Evolutionary conservation across 371 early-diverging fungal species (phyloP).

Genomic region (Mucor circinelloides): DNA sequence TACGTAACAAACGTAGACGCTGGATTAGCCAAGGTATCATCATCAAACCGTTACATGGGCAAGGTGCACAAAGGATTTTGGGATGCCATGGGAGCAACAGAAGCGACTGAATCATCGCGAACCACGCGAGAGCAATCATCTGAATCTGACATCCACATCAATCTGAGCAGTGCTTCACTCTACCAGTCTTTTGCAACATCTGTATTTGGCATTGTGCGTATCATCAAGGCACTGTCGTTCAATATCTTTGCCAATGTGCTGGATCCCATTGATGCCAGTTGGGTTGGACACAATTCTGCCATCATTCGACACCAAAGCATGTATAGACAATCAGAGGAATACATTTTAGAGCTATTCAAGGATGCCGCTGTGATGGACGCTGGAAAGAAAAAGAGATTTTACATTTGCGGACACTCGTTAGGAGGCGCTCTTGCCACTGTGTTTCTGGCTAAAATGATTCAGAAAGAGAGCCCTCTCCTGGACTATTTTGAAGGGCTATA

Average conservation of each 20-base stretch:
- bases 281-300: constrained; percentile 30
- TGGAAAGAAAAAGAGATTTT: constrained; percentile 26
- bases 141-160: constrained; percentile 24
- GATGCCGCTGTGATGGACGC: constrained; percentile 2
- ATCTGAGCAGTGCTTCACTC: constrained; percentile 34
- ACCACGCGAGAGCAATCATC: not conserved
- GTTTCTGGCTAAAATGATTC: constrained; percentile 61
- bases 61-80: constrained; percentile 60
- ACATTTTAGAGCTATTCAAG: constrained; percentile 25
- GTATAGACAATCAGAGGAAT: constrained; percentile 40
- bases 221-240: constrained; percentile 27
- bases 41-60: constrained; percentile 36
- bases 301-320: constrained; percentile 31
- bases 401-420: constrained; percentile 42
- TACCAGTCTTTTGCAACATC: constrained; percentile 35
- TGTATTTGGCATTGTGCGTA: constrained; percentile 24
- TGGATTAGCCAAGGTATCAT: constrained; percentile 34
- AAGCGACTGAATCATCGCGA: not conserved
- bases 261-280: constrained; percentile 50
- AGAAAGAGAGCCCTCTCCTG: constrained; percentile 47
- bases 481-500: constrained; percentile 56
- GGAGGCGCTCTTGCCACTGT: constrained; percentile 50
- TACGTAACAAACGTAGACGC: constrained; percentile 56
- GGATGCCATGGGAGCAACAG: constrained; percentile 53
- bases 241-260: constrained; percentile 40